Evolutionary conservation across 2,329 filamentous ascomycete genomes (phyloP), one percentile per base, ranked within the genome.

Genomic region (Emergomyces orientalis): DNA sequence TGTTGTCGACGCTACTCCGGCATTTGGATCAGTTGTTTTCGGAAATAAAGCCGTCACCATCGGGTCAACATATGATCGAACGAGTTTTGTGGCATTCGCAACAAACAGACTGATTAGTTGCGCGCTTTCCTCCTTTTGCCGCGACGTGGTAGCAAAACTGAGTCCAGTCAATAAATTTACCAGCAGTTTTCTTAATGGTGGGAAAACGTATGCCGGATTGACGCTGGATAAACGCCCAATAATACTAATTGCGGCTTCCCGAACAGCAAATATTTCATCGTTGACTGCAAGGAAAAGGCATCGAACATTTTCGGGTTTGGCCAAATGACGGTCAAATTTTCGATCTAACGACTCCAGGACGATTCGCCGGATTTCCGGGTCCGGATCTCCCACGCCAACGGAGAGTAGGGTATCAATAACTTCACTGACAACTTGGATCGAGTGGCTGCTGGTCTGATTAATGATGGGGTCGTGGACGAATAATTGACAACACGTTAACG

Each of bases 401-500:
- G 93, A 97, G 65, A 99, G 81, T 0, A 99, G 84, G 72, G 94
- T 97, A 76, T 97, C 92, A 63, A 99, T 96, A 39, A 99, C 94
- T 73, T 99, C 94, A 62, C 93, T 90, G 55, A 99, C 95, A 34
- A 99, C 94, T 73, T 97, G 91, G 49, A 97, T 90, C 0, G 94
- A 93, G 74, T 99, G 94, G 67, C 93, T 90, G 73, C 94, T 97
- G 7, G 93, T 97, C 77, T 99, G 94, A 70, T 96, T 94, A 70
- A 99, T 91, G 67, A 99, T 97, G 0, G 94, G 94, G 73, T 99
- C 95, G 69, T 91, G 88, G 55, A 97, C 90, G 71, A 97, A 97
- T 55, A 99, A 84, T 74, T 99, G 95, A 72, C 95, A 99, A 76
- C 94, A 97, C 5, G 95, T 99, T 65, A 99, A 81, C 19, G 94